Percentiles rank a stretch among this genome's conserved stretches.
These are phyloP conservation scores for Phascolomyces articulosus DNA, from an alignment of 371 early-diverging fungal genomes.

Conservation along the genomic window DNA sequence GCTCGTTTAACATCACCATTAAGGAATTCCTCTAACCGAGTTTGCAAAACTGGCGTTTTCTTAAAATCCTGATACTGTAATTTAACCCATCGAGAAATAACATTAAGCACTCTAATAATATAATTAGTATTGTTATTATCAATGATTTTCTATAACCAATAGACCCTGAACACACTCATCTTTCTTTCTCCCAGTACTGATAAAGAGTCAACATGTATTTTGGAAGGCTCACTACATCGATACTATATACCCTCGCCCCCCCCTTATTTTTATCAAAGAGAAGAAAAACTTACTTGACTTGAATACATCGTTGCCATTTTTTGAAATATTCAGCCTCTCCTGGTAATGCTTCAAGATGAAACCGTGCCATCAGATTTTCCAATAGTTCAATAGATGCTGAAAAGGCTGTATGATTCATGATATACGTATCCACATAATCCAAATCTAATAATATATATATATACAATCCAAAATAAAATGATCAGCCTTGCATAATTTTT, in stretches of 20 bases:
- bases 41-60: slow-evolving; percentile 39
- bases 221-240: too few species aligned
- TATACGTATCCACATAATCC: slow-evolving; percentile 67
- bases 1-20: slow-evolving; percentile 32
- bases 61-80: slow-evolving; percentile 68
- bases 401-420: slow-evolving; percentile 62
- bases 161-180: too few species aligned
- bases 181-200: too few species aligned
- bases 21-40: slow-evolving; percentile 35
- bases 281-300: slow-evolving; percentile 54
- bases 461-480: not conserved
- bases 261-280: too few species aligned
- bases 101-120: slow-evolving; percentile 57
- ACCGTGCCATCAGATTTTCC: slow-evolving; percentile 58
- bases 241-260: too few species aligned
- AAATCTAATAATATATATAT: too few species aligned
- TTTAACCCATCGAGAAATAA: slow-evolving; percentile 68
- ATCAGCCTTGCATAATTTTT: not conserved
- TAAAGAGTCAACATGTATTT: too few species aligned
- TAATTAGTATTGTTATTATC: not conserved
- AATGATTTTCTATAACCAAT: too few species aligned
- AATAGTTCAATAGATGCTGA: slow-evolving; percentile 60
- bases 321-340: slow-evolving; percentile 57
- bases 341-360: slow-evolving; percentile 58
- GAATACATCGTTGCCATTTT: slow-evolving; percentile 67